Percentiles rank a stretch among this genome's conserved stretches.
Conservation (phyloP, 352 stramenopile genomes). For the Phytophthora citricola region DNA sequence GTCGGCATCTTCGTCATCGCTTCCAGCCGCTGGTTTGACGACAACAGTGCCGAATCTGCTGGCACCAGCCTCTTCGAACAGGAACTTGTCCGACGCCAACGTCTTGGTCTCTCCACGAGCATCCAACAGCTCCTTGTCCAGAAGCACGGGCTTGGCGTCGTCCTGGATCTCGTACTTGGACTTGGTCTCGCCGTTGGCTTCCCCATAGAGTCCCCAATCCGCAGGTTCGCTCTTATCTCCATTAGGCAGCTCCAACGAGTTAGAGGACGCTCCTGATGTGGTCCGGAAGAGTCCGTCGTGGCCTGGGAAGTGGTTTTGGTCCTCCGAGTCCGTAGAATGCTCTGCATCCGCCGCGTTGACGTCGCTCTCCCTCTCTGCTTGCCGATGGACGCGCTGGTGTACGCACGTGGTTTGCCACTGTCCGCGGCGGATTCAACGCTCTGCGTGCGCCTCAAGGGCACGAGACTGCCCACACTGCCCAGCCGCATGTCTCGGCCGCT, state of each 20-base stretch:
- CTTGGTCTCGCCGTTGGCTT: slow-evolving; percentile 24
- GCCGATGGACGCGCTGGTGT: slow-evolving; percentile 24
- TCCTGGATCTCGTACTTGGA: slow-evolving; percentile 61
- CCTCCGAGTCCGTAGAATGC: slow-evolving; percentile 38
- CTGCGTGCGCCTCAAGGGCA: slow-evolving; percentile 28
- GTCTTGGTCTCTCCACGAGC: slow-evolving; percentile 32
- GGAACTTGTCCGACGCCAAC: slow-evolving; percentile 59
- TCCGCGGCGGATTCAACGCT: slow-evolving; percentile 28
- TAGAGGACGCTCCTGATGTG: slow-evolving; percentile 38
- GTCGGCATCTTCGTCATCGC: slow-evolving; percentile 43
- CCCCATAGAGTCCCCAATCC: slow-evolving; percentile 68
- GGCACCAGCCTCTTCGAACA: slow-evolving; percentile 61
- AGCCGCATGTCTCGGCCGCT: slow-evolving; percentile 26
- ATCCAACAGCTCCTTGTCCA: slow-evolving; percentile 68
- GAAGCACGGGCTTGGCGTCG: slow-evolving; percentile 39
- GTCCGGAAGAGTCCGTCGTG: slow-evolving; percentile 51
- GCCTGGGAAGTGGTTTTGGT: slow-evolving; percentile 15
- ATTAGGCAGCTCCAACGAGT: slow-evolving; percentile 26
- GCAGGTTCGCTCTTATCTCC: slow-evolving; percentile 48
- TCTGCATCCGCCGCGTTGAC: slow-evolving; percentile 16
- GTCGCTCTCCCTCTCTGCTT: slow-evolving; percentile 30
- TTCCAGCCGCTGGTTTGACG: slow-evolving; percentile 34
- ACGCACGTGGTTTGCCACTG: slow-evolving; percentile 29
- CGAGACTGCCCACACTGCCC: slow-evolving; percentile 33
- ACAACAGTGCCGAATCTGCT: slow-evolving; percentile 64